Conservation (phyloP, 1,284 basidiomycete genomes). For the Trametes versicolor region DNA sequence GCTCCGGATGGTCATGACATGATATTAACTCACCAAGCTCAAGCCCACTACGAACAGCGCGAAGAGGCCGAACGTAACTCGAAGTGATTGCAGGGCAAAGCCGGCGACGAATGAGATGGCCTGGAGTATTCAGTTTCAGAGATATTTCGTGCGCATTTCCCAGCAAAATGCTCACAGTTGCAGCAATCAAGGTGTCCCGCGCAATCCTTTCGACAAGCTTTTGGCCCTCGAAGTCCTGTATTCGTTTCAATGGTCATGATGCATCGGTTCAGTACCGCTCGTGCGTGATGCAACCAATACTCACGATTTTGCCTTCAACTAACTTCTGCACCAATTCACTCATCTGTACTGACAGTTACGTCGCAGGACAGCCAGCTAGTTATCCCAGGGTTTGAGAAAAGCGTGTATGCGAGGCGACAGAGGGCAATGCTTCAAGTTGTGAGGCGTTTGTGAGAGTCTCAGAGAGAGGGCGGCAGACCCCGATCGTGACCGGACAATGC, state of each 20-base stretch:
- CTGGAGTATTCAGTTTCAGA: slow-evolving; percentile 45
- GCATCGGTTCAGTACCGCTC: background rate
- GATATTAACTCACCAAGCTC: slow-evolving; percentile 56
- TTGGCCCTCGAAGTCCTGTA: slow-evolving; percentile 81
- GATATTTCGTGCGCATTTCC: no score
- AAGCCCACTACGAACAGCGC: slow-evolving; percentile 56
- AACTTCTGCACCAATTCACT: slow-evolving; percentile 47
- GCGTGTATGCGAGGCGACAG: no score
- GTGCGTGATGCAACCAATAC: slow-evolving; percentile 11
- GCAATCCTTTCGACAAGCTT: slow-evolving; percentile 63
- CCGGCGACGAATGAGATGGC: slow-evolving; percentile 71
- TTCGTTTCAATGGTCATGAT: background rate
- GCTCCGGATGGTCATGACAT: background rate
- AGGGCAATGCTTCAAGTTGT: background rate
- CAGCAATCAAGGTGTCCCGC: slow-evolving; percentile 50
- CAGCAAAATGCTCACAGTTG: slow-evolving; percentile 43
- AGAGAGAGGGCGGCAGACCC: background rate
- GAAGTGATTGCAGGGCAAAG: slow-evolving; percentile 66
- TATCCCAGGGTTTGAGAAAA: no score
- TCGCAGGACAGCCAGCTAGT: background rate
- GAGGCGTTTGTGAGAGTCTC: no score
- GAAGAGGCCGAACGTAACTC: slow-evolving; percentile 66
- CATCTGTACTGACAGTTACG: slow-evolving; percentile 10
- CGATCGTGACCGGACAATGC: background rate
- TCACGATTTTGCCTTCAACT: slow-evolving; percentile 57